Percentiles rank a stretch among this genome's conserved stretches.
phyloP scores from a whole-genome alignment of 495 filamentous ascomycete genomes.

The Sordaria brevicollis region DNA sequence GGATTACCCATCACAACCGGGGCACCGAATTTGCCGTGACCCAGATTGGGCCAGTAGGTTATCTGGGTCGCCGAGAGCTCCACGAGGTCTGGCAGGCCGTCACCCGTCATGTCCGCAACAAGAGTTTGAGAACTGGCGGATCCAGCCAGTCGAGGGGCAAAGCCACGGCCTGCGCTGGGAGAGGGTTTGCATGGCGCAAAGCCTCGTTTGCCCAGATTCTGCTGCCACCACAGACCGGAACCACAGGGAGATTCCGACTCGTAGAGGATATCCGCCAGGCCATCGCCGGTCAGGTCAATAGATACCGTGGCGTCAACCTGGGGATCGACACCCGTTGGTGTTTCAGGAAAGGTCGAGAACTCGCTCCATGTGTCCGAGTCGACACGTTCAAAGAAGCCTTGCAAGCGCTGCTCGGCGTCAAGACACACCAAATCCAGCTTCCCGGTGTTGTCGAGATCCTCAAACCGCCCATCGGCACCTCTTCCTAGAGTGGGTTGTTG shows the following conservation, averaged over 20 bases:
- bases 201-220: conserved; percentile 3
- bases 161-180: not conserved
- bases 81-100: conserved; percentile 24
- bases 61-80: conserved; percentile 14
- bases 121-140: too few relatives aligned
- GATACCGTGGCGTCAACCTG: conserved; percentile 1
- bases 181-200: too few relatives aligned
- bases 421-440: too few relatives aligned
- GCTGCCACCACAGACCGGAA: conserved; percentile 7
- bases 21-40: conserved; percentile 24
- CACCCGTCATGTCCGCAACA: conserved; percentile 25
- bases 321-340: not conserved
- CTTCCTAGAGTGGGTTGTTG: too few relatives aligned
- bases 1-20: conserved; percentile 24
- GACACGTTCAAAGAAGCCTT: too few relatives aligned
- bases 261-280: conserved; percentile 14
- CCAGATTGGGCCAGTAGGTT: conserved; percentile 27
- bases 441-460: too few relatives aligned
- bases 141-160: too few relatives aligned
- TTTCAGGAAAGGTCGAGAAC: not conserved
- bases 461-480: too few relatives aligned
- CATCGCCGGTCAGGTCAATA: conserved; percentile 22
- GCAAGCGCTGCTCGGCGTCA: too few relatives aligned
- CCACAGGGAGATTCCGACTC: conserved; percentile 6
- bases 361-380: too few relatives aligned